These are phyloP conservation scores for Pulveroboletus sp. DNA, from an alignment of 768 basidiomycete genomes.

Conservation along the genomic window DNA sequence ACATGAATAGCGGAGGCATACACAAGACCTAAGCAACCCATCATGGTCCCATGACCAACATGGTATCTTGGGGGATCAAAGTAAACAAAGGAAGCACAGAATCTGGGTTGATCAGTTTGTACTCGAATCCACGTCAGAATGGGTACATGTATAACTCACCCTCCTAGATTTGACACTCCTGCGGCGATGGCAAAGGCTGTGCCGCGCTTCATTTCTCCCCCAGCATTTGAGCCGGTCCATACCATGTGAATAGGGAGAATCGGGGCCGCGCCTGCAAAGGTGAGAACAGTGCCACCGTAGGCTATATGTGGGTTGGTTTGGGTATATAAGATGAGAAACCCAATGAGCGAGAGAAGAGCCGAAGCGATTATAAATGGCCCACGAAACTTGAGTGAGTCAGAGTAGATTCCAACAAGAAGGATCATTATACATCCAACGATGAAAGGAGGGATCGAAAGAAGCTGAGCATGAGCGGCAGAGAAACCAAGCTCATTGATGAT, in stretches of 20 bases:
- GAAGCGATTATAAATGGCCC: slow-evolving; percentile 1
- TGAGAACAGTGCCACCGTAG: not conserved
- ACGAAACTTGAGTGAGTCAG: not conserved
- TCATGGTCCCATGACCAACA: not conserved
- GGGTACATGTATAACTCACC: not conserved
- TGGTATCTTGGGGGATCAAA: not conserved
- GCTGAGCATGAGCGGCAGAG: not conserved
- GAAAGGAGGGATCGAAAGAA: not conserved
- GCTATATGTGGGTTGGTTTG: not conserved
- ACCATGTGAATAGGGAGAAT: not conserved
- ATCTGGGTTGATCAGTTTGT: not conserved
- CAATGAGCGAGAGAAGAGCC: not conserved
- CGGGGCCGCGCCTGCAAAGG: not conserved
- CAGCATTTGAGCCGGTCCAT: slow-evolving; percentile 2
- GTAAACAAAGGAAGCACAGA: not conserved
- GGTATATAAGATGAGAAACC: not conserved
- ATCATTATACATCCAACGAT: not conserved
- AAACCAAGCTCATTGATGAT: not conserved
- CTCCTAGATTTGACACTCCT: not conserved
- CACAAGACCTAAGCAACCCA: not conserved
- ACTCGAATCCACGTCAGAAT: too few relatives aligned
- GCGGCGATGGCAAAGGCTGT: not conserved
- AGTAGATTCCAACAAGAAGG: not conserved
- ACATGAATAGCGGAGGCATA: not conserved
- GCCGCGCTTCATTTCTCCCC: not conserved